phyloP scores from a whole-genome alignment of 1,139 yeast genomes.

The Taphrina communis region DNA sequence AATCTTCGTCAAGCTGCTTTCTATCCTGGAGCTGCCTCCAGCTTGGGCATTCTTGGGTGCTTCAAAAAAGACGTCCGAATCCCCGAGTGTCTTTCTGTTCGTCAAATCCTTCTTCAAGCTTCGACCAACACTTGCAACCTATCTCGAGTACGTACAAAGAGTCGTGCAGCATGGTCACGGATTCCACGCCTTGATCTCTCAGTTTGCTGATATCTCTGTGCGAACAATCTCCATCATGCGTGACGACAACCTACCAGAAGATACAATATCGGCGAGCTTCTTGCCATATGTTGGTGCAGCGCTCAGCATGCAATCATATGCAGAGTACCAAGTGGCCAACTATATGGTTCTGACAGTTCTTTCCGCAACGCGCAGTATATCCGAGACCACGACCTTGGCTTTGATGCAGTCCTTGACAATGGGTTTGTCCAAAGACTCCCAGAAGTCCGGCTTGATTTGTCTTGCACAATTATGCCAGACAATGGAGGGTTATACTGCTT shows the following conservation, averaged over 20 bases:
- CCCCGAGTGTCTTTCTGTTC: conserved; percentile 72
- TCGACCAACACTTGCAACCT: conserved; percentile 67
- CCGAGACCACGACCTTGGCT: conserved; percentile 67
- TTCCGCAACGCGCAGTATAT: conserved; percentile 71
- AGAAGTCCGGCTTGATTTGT: conserved; percentile 53
- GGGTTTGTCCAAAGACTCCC: conserved; percentile 53
- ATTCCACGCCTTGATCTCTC: conserved; percentile 74
- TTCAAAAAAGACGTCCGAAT: conserved; percentile 67
- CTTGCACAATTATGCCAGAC: conserved; percentile 51
- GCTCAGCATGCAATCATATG: conserved; percentile 51
- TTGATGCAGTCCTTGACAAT: conserved; percentile 70
- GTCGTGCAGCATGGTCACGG: conserved; percentile 55
- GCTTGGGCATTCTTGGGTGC: conserved; percentile 73
- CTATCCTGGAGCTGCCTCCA: conserved; percentile 66
- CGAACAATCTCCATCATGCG: conserved; percentile 64
- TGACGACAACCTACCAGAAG: conserved; percentile 50
- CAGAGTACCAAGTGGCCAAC: conserved; percentile 79
- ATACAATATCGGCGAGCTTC: conserved; percentile 55
- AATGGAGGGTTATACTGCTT: conserved; percentile 34
- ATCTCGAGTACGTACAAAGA: conserved; percentile 64
- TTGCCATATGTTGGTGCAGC: conserved; percentile 56
- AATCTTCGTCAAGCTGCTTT: conserved; percentile 73
- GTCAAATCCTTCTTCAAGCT: conserved; percentile 71
- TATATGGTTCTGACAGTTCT: conserved; percentile 81
- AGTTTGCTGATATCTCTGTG: conserved; percentile 76